phyloP scores from a whole-genome alignment of 805 yeast genomes.

The Candida germanica region DNA sequence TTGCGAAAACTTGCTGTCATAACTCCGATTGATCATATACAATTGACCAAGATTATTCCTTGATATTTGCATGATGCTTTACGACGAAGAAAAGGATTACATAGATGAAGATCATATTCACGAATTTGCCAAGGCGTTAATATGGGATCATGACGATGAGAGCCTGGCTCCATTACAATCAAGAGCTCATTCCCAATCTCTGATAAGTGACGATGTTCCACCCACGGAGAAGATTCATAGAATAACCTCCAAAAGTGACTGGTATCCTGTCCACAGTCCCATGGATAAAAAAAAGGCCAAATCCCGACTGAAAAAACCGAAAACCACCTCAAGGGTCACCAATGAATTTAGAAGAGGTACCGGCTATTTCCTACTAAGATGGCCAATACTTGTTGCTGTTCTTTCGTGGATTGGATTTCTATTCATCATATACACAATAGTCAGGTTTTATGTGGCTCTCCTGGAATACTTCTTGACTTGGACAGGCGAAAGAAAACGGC shows the following conservation, averaged over 20 bases:
- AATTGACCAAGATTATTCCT: not conserved
- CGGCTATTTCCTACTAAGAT: slow-evolving; percentile 48
- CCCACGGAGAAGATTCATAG: slow-evolving; percentile 4
- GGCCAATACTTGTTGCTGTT: slow-evolving; percentile 59
- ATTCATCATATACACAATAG: slow-evolving; percentile 45
- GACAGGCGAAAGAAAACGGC: slow-evolving; percentile 52
- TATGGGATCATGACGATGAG: slow-evolving; percentile 34
- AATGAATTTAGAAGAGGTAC: slow-evolving; percentile 38
- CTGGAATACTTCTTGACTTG: slow-evolving; percentile 60
- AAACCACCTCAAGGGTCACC: slow-evolving; percentile 19
- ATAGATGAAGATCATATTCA: slow-evolving; percentile 35
- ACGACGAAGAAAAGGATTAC: slow-evolving; percentile 18
- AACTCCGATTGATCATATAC: not conserved
- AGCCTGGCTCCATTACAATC: not conserved
- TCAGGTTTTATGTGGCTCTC: slow-evolving; percentile 59
- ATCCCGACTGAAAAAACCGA: slow-evolving; percentile 19
- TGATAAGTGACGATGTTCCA: not conserved
- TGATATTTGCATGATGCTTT: not conserved
- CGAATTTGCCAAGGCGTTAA: slow-evolving; percentile 38
- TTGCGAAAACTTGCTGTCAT: not conserved
- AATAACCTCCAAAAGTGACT: slow-evolving; percentile 26
- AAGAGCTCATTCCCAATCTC: slow-evolving; percentile 1
- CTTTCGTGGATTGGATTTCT: slow-evolving; percentile 53
- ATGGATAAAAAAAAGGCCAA: slow-evolving; percentile 3
- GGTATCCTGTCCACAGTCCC: slow-evolving; percentile 20